Evolutionary conservation across 257 asterid species (phyloP).

Genomic region (Nicotiana otophora): DNA sequence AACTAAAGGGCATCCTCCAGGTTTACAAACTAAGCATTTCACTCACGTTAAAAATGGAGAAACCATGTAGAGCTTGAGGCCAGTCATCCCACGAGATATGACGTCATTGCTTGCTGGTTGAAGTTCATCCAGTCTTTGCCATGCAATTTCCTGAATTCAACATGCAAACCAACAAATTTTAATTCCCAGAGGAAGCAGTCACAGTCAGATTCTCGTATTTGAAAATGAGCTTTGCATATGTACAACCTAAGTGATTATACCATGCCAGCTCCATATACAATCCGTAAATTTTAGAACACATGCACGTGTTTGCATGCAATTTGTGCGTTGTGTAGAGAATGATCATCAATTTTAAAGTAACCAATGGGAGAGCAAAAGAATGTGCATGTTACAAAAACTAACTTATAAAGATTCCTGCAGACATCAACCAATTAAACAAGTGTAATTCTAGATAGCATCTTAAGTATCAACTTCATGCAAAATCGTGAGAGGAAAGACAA

Average conservation of each 20-base stretch:
- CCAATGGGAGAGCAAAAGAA: neutral
- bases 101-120: slow-evolving; percentile 61
- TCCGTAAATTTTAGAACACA: neutral
- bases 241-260: neutral
- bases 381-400: neutral
- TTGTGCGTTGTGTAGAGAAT: neutral
- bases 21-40: neutral
- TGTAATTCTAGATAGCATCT: neutral
- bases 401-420: neutral
- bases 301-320: neutral
- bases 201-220: neutral
- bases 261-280: neutral
- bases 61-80: slow-evolving; percentile 88
- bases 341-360: neutral
- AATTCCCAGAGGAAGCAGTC: neutral
- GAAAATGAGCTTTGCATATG: neutral
- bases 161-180: neutral
- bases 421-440: neutral
- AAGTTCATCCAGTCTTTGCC: slow-evolving; percentile 83
- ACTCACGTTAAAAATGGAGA: slow-evolving; percentile 80
- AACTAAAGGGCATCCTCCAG: neutral
- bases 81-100: slow-evolving; percentile 71
- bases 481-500: neutral
- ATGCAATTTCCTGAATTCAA: slow-evolving; percentile 74
- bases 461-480: neutral